A percentile compares a stretch with the other conserved stretches of the same genome.
phyloP scores from a whole-genome alignment of 73 alveolate genomes.

The Durusdinium trenchii region DNA sequence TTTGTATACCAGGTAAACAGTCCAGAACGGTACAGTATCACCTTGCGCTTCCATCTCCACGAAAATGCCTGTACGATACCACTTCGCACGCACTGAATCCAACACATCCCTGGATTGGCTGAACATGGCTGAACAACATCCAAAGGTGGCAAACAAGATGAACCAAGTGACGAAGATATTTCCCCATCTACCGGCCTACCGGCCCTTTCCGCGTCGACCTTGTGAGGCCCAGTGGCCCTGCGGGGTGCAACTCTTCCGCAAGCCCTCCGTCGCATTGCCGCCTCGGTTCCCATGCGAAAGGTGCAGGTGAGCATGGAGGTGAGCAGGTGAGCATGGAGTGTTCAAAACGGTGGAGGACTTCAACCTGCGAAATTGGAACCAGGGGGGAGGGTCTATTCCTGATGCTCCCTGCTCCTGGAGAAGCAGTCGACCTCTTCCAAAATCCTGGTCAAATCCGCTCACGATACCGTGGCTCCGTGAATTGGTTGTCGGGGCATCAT shows the following conservation, averaged over 20 bases:
- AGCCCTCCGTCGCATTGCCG: conserved; percentile 62
- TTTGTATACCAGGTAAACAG: no score
- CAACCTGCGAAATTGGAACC: no score
- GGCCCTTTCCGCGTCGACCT: background rate
- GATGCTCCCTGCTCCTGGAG: no score
- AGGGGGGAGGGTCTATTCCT: no score
- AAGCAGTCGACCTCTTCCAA: no score
- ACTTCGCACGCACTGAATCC: background rate
- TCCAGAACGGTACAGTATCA: background rate
- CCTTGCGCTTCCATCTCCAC: background rate
- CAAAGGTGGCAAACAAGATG: background rate
- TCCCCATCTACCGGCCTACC: background rate
- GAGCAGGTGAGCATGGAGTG: no score
- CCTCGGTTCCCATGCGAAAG: no score
- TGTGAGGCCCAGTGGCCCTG: background rate
- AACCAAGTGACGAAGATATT: background rate
- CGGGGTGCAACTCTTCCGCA: conserved; percentile 77
- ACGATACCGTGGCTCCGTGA: no score
- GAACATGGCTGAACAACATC: background rate
- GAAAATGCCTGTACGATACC: background rate
- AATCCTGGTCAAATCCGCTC: no score
- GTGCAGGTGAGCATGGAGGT: no score
- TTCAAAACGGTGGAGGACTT: no score
- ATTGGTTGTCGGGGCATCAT: no score
- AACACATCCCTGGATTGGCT: background rate